A percentile compares a stretch with the other conserved stretches of the same genome.
Conservation (phyloP, 495 filamentous ascomycete species). For the Annulohypoxylon bovei region DNA sequence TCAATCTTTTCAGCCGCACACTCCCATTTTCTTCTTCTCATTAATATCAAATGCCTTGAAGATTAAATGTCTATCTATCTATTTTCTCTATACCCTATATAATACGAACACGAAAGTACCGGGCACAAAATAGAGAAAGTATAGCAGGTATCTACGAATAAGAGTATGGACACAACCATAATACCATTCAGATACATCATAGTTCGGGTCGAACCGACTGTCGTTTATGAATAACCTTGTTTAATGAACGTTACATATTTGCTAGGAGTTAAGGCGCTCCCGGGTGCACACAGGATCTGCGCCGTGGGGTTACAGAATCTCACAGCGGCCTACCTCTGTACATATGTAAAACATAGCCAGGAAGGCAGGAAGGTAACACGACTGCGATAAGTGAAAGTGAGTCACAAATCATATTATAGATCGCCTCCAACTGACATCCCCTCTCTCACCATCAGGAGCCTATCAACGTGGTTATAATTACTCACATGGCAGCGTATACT, state of each 20-base stretch:
- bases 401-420: not conserved
- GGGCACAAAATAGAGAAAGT: too few species aligned
- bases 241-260: slow-evolving; percentile 1
- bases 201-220: not conserved
- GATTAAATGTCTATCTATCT: too few species aligned
- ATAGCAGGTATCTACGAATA: not conserved
- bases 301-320: not conserved
- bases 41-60: too few species aligned
- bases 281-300: not conserved
- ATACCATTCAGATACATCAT: not conserved
- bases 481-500: not conserved
- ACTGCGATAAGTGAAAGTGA: not conserved
- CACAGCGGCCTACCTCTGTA: too few species aligned
- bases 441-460: not conserved
- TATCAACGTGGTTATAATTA: not conserved
- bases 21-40: not conserved
- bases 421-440: not conserved
- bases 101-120: too few species aligned
- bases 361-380: not conserved
- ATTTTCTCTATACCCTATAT: too few species aligned
- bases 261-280: not conserved
- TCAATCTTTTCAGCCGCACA: not conserved
- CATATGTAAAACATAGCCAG: too few species aligned
- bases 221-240: not conserved
- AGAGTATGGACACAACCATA: not conserved